These are phyloP conservation scores for Candida xyloterini DNA, from an alignment of 805 yeast species.

Conservation along the genomic window DNA sequence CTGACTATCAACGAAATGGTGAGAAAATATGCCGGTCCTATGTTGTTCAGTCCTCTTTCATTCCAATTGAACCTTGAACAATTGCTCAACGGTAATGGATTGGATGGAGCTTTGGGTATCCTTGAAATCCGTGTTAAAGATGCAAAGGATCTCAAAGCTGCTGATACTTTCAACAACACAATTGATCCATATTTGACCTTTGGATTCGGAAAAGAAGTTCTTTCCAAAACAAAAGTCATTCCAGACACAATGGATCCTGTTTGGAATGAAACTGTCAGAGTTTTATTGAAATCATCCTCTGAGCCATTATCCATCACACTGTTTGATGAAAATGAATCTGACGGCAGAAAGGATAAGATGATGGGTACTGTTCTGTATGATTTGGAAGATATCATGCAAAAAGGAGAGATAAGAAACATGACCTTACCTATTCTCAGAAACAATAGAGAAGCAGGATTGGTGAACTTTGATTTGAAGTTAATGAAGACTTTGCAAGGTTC, in stretches of 20 bases:
- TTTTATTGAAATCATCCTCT: conserved; percentile 69
- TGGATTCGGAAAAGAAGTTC: conserved; percentile 54
- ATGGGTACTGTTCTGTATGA: conserved; percentile 78
- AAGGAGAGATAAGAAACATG: conserved; percentile 47
- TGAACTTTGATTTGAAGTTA: conserved; percentile 67
- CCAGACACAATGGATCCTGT: conserved; percentile 67
- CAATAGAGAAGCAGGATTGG: conserved; percentile 76
- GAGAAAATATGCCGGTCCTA: conserved; percentile 82
- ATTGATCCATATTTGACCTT: conserved; percentile 86
- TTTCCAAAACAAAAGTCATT: conserved; percentile 68
- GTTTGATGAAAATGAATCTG: conserved; percentile 65
- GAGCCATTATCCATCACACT: conserved; percentile 77
- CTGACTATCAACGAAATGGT: conserved; percentile 83
- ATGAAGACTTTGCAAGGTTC: conserved; percentile 69
- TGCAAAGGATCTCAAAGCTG: conserved; percentile 68
- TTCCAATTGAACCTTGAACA: conserved; percentile 92
- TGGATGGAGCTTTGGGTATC: conserved; percentile 83
- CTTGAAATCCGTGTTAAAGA: conserved; percentile 63
- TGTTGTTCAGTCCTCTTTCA: conserved; percentile 84
- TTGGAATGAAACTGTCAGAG: conserved; percentile 77
- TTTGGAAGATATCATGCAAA: conserved; percentile 59
- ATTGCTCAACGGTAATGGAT: conserved; percentile 76
- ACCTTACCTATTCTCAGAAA: conserved; percentile 67
- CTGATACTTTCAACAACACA: conserved; percentile 69
- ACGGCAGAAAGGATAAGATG: conserved; percentile 68